These are phyloP conservation scores for Candida succiphila DNA, from an alignment of 805 yeast genomes.

Conservation along the genomic window DNA sequence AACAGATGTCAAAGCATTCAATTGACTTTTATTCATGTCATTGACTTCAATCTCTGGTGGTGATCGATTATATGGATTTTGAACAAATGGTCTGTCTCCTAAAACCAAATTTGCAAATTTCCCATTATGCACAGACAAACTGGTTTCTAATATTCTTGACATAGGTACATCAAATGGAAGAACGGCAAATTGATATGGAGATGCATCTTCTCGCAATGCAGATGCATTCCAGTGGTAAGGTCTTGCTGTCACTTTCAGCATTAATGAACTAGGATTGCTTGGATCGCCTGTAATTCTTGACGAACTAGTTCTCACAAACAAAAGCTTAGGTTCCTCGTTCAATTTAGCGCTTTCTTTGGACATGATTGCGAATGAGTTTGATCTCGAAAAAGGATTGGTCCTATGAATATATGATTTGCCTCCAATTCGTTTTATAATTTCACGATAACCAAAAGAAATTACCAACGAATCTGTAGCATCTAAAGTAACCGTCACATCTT, in stretches of 20 bases:
- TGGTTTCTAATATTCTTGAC: constrained; percentile 54
- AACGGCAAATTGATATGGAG: constrained; percentile 17
- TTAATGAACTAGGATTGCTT: constrained; percentile 4
- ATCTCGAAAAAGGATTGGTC: constrained; percentile 47
- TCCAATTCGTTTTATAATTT: constrained; percentile 40
- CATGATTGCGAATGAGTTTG: constrained; percentile 48
- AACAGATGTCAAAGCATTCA: constrained; percentile 60
- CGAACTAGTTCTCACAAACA: constrained; percentile 48
- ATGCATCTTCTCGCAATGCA: not conserved
- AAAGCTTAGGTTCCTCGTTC: constrained; percentile 27
- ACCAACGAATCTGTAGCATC: constrained; percentile 30
- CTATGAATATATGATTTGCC: constrained; percentile 43
- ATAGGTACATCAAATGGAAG: constrained; percentile 58
- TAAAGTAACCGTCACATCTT: constrained; percentile 33
- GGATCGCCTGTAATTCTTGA: constrained; percentile 26
- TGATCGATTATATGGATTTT: constrained; percentile 45
- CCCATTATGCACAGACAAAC: constrained; percentile 47
- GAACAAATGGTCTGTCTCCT: constrained; percentile 19
- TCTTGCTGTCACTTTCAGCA: not conserved
- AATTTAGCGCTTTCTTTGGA: constrained; percentile 31
- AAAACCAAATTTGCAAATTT: constrained; percentile 29
- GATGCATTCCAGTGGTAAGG: constrained; percentile 1
- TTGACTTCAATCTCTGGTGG: constrained; percentile 37
- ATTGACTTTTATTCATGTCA: constrained; percentile 63
- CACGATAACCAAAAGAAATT: constrained; percentile 31